These are phyloP conservation scores for Metroxylon sagu DNA, from an alignment of 176 grass and related monocot species.

Conservation along the genomic window DNA sequence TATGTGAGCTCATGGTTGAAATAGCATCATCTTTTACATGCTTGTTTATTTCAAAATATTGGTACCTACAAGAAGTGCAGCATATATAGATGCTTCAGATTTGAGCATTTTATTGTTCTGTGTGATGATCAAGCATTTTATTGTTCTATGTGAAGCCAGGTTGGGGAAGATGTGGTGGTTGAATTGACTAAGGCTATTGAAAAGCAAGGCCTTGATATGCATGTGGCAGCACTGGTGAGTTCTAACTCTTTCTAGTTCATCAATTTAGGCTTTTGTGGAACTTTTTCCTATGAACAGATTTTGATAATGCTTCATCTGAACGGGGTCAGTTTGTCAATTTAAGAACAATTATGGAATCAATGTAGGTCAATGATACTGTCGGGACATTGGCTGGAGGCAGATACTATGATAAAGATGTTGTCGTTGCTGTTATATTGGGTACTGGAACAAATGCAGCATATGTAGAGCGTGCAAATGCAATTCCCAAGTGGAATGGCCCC, in stretches of 20 bases:
- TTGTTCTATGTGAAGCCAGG: slow-evolving; percentile 32
- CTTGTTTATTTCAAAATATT: no score
- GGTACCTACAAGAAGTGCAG: no score
- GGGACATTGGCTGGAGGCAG: slow-evolving; percentile 79
- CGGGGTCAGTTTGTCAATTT: no score
- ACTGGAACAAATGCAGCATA: slow-evolving; percentile 93
- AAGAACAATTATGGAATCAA: not conserved
- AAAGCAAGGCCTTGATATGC: slow-evolving; percentile 71
- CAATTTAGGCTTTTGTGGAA: no score
- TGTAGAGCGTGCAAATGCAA: slow-evolving; percentile 57
- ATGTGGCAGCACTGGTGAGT: slow-evolving; percentile 67
- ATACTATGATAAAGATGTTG: slow-evolving; percentile 63
- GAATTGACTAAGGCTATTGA: slow-evolving; percentile 56
- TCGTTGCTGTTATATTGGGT: slow-evolving; percentile 74
- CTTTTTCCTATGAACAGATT: no score
- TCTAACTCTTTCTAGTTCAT: not conserved
- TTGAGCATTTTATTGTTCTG: no score
- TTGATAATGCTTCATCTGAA: no score
- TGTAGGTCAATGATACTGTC: slow-evolving; percentile 80
- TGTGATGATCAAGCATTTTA: no score
- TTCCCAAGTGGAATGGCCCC: slow-evolving; percentile 61
- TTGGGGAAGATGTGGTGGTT: slow-evolving; percentile 67
- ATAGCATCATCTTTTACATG: no score
- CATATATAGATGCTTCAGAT: no score
- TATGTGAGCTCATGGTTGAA: no score